Base-by-base conservation (phyloP, 116 monocot genomes). In the Cymodocea nodosa region DNA sequence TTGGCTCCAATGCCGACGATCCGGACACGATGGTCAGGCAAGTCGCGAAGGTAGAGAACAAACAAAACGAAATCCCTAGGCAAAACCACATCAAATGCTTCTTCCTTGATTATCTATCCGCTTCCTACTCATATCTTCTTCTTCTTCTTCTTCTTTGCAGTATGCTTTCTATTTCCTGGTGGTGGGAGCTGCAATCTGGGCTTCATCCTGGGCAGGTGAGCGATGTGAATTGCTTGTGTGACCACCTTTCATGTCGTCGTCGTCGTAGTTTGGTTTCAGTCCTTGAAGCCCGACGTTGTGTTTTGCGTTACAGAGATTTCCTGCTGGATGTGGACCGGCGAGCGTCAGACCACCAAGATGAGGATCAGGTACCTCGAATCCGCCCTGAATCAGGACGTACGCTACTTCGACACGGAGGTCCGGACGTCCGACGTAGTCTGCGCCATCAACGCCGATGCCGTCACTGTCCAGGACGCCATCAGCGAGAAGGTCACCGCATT, bases 261-360 rank as follows among this genome's bases (percentile, higher is more conserved):
- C 11, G 44, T 44, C 9, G 44, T 17, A 37, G 34, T 56, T 56
- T 20, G 37, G 15, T 14, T 24, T 30, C 37, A 6, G 8, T 59
- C 25, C 51, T 71, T 30, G 52, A 10, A 36, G 35, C 58, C 37
- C 56, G 23, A 16, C 2, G 50, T 16, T 17, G 37, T 61, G 17
- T 61, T 61, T 34, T 61, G 14, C 13, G 14, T 34, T 59, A 30
- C 73, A 89, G 98, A 92, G 84, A 92, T 98, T 65, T 85, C 98
- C 0, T 98, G 92, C 77, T 98, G 98, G 98, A 98, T 98, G 89
- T 92, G 92, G 88, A 98, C 98, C 0, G 98, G 98, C 53, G 98
- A 98, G 70, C 57, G 98, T 36, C 98, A 98, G 68, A 76, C 85
- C 1, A 86, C 86, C 24, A 78, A 73, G 71, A 80, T 92, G 74